phyloP scores from a whole-genome alignment of 2,329 filamentous ascomycete genomes.

The Harringtonia aguacate region DNA sequence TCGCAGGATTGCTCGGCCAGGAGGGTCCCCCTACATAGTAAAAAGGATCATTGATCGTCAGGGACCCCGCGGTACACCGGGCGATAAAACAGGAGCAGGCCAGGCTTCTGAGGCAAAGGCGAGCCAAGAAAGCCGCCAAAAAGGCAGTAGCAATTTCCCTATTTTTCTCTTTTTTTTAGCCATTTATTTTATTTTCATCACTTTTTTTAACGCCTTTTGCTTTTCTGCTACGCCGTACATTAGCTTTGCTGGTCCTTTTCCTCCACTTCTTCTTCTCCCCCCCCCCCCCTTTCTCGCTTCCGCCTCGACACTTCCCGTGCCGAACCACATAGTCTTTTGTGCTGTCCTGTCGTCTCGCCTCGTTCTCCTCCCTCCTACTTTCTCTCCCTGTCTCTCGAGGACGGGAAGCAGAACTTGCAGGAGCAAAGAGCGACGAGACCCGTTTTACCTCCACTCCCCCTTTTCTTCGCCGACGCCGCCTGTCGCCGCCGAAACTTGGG shows the following conservation, averaged over 20 bases:
- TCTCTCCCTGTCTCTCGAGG: slow-evolving; percentile 8
- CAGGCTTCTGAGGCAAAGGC: too few relatives aligned
- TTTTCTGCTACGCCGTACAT: neutral
- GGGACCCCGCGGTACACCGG: too few relatives aligned
- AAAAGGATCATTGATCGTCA: too few relatives aligned
- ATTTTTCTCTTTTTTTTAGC: slow-evolving; percentile 14
- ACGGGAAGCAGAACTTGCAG: neutral
- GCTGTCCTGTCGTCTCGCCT: slow-evolving; percentile 14
- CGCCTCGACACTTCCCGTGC: neutral
- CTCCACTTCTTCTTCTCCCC: neutral
- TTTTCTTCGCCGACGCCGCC: neutral
- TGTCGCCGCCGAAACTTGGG: neutral
- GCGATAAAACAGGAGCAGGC: too few relatives aligned
- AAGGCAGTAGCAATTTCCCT: slow-evolving; percentile 8
- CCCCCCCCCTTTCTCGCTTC: neutral
- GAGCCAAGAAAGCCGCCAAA: neutral
- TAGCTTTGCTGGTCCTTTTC: neutral
- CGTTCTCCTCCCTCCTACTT: neutral
- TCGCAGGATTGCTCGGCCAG: too few relatives aligned
- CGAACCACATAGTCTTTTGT: neutral
- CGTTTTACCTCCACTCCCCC: neutral
- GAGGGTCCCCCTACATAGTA: too few relatives aligned
- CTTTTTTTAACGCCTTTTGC: slow-evolving; percentile 5
- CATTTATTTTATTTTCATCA: slow-evolving; percentile 16
- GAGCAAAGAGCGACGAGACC: neutral